Evolutionary conservation across 495 filamentous ascomycete species (phyloP).

Genomic region (Thermochaetoides thermophila): DNA sequence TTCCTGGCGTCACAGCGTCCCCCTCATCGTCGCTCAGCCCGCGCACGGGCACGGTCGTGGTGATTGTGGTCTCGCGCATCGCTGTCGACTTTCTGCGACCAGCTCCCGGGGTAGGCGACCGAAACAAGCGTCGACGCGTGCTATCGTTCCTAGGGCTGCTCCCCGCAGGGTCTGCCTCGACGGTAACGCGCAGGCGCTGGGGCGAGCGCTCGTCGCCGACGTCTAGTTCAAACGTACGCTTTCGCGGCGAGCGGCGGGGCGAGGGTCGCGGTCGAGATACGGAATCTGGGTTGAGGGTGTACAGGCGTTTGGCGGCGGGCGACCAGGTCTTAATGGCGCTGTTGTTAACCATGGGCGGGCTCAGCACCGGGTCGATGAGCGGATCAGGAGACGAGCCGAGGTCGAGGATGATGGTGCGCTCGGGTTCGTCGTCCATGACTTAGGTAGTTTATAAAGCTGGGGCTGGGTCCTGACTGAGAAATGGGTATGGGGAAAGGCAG

Average conservation of each 20-base stretch:
- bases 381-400: slow-evolving; percentile 34
- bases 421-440: slow-evolving; percentile 11
- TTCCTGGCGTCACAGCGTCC: slow-evolving; percentile 11
- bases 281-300: slow-evolving; percentile 7
- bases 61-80: slow-evolving; percentile 14
- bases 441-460: too few species aligned
- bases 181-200: slow-evolving; percentile 37
- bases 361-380: slow-evolving; percentile 22
- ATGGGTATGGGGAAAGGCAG: too few species aligned
- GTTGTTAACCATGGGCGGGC: slow-evolving; percentile 10
- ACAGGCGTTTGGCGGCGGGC: slow-evolving; percentile 13
- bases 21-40: slow-evolving; percentile 30
- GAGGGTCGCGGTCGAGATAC: slow-evolving; percentile 9
- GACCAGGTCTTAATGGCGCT: slow-evolving; percentile 17
- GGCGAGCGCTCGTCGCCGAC: slow-evolving; percentile 33
- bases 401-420: slow-evolving; percentile 20
- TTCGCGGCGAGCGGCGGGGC: slow-evolving; percentile 33
- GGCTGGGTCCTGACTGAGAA: too few species aligned
- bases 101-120: slow-evolving; percentile 22
- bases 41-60: slow-evolving; percentile 34
- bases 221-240: slow-evolving; percentile 39
- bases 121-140: slow-evolving; percentile 27
- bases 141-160: slow-evolving; percentile 12
- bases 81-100: slow-evolving; percentile 6
- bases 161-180: slow-evolving; percentile 39